Percentiles rank a stretch among this genome's conserved stretches.
phyloP scores from a whole-genome alignment of 1,139 yeast genomes.

The Scheffersomyces quercinus region DNA sequence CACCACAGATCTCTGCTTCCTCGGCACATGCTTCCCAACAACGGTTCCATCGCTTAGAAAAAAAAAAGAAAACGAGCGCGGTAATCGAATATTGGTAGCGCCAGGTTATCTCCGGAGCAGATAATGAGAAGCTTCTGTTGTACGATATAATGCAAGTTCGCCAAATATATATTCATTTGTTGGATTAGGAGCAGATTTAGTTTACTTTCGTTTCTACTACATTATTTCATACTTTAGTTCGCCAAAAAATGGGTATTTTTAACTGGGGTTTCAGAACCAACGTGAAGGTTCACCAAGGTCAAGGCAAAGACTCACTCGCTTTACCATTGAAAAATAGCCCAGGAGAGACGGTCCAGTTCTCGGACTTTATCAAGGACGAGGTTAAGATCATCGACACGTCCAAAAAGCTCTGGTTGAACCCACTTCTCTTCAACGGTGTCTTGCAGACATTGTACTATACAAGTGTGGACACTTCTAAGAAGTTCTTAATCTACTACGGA shows the following conservation, averaged over 20 bases:
- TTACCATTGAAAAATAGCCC: slow-evolving; percentile 15
- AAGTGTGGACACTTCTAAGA: slow-evolving; percentile 51
- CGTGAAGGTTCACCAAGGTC: slow-evolving; percentile 27
- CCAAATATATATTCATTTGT: too few relatives aligned
- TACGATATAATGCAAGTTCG: too few relatives aligned
- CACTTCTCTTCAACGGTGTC: slow-evolving; percentile 68
- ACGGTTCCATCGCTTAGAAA: too few relatives aligned
- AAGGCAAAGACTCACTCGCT: slow-evolving; percentile 16
- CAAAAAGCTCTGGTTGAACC: slow-evolving; percentile 56
- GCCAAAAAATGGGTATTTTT: slow-evolving; percentile 12
- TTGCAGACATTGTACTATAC: slow-evolving; percentile 74
- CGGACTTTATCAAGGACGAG: slow-evolving; percentile 22
- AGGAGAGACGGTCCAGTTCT: slow-evolving; percentile 17
- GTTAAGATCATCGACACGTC: slow-evolving; percentile 28
- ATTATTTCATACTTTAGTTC: not conserved
- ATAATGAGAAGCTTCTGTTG: too few relatives aligned
- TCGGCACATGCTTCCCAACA: too few relatives aligned
- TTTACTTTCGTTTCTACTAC: not conserved
- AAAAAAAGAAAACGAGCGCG: too few relatives aligned
- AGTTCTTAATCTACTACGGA: slow-evolving; percentile 69
- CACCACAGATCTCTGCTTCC: too few relatives aligned
- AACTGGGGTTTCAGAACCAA: slow-evolving; percentile 46
- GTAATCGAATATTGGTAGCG: too few relatives aligned
- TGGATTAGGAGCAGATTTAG: too few relatives aligned
- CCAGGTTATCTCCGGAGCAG: too few relatives aligned